Base-by-base conservation (phyloP, 345 rosid genomes). In the Lumnitzera racemosa region DNA sequence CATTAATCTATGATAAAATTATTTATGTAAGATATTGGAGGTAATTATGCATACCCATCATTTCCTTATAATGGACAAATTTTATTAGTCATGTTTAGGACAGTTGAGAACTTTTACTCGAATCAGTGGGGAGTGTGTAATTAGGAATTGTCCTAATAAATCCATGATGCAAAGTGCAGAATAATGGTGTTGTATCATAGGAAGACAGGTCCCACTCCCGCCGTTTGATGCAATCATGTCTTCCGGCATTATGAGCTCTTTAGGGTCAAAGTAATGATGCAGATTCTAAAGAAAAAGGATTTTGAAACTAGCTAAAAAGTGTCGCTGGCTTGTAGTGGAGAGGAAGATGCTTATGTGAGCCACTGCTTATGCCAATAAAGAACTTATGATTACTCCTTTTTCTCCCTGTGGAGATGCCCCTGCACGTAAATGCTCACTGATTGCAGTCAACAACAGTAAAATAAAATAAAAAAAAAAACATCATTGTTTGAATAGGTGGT, bases 161-260 rank as follows among this genome's bases (percentile, higher is more conserved):
- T 52, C 50, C 65, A 20, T 20, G 54, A 46, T 16, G 17, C 23
- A 57, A 59, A 66, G 54, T 51, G 47, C 70, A 53, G 51, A 67
- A 53, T 61, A 61, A 55, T 36, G 43, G 43, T 73, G 70, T 65
- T 61, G 31, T 53, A 73, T 78, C 49, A 76, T 46, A 27, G 55
- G 61, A 70, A 63, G 71, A 67, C 76, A 80, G 71, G 57, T 56
- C 81, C 86, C 82, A 76, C 78, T 54, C 61, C 77, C 83, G 85
- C 90, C 88, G 90, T 77, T 72, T 64, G 69, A 73, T 76, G 74
- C 66, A 71, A 73, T 73, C 57, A 80, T 74, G 25, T 46, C 52
- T 62, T 73, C 51, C 63, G 64, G 70, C 50, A 66, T 70, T 14
- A 61, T 62, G 49, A 50, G 46, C 49, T 55, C 29, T 11, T 72